Evolutionary conservation across 805 yeast species (phyloP).

Genomic region (Torulaspora maleeae): DNA sequence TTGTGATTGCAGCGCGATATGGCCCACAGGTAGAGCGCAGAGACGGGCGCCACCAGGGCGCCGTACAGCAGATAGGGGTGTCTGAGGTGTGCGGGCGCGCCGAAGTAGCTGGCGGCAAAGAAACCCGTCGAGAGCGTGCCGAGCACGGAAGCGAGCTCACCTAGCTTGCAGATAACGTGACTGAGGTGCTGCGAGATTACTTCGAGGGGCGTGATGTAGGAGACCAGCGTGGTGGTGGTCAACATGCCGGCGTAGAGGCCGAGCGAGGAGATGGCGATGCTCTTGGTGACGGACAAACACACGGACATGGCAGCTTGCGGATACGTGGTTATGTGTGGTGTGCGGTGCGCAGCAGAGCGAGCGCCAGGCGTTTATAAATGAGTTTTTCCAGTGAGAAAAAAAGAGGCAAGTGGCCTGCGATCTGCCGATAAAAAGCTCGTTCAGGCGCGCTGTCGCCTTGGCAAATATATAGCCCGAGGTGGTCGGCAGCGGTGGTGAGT

Average conservation of each 20-base stretch:
- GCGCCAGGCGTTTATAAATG: too few species aligned
- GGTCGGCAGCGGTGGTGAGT: background rate
- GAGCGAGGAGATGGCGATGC: conserved; percentile 61
- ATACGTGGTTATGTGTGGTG: background rate
- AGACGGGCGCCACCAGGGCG: conserved; percentile 33
- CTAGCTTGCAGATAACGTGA: conserved; percentile 23
- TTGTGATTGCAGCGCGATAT: conserved; percentile 17
- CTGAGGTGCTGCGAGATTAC: conserved; percentile 17
- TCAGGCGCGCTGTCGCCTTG: background rate
- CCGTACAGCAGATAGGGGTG: conserved; percentile 73
- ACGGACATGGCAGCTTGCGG: conserved; percentile 9
- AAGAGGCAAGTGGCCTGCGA: background rate
- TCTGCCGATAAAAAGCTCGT: conserved; percentile 1
- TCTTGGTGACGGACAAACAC: conserved; percentile 42
- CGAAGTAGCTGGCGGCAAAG: conserved; percentile 50
- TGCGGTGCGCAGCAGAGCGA: background rate
- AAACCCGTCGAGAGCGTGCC: conserved; percentile 49
- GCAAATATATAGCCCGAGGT: background rate
- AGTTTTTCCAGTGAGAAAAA: background rate
- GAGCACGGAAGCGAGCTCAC: conserved; percentile 30
- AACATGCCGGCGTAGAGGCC: conserved; percentile 56
- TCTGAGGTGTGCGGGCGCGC: conserved; percentile 50
- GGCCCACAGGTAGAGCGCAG: conserved; percentile 19
- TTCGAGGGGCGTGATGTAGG: conserved; percentile 29
- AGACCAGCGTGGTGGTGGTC: conserved; percentile 34